Conservation (phyloP, 2,329 filamentous ascomycete species). For the Fusarium penzigii region DNA sequence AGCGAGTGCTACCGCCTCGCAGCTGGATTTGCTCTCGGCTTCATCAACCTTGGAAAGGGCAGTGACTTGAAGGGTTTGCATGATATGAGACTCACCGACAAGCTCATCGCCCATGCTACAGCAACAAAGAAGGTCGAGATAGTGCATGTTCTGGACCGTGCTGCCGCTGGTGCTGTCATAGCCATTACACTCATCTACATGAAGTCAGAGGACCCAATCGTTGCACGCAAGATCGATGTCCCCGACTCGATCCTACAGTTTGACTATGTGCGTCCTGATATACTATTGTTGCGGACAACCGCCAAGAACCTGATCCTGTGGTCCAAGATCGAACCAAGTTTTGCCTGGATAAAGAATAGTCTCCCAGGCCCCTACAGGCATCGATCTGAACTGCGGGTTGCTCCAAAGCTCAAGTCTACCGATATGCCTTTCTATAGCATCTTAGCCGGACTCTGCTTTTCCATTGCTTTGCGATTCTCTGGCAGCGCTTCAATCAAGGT, state of each 20-base stretch:
- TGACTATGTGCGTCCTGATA: slow-evolving; percentile 91
- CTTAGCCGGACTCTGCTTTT: slow-evolving; percentile 83
- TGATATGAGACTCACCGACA: slow-evolving; percentile 91
- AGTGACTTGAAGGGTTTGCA: slow-evolving; percentile 84
- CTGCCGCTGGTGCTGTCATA: slow-evolving; percentile 89
- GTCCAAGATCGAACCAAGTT: slow-evolving; percentile 74
- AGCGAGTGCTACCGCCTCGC: slow-evolving; percentile 97
- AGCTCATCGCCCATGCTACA: slow-evolving; percentile 81
- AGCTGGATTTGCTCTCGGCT: slow-evolving; percentile 87
- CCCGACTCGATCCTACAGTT: slow-evolving; percentile 89
- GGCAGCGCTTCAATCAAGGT: slow-evolving; percentile 71
- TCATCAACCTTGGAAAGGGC: slow-evolving; percentile 93
- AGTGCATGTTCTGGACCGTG: slow-evolving; percentile 90
- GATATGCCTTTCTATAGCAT: slow-evolving; percentile 95
- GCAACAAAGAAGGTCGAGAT: slow-evolving; percentile 88
- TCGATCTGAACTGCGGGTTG: slow-evolving; percentile 59
- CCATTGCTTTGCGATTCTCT: slow-evolving; percentile 71
- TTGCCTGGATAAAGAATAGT: slow-evolving; percentile 74
- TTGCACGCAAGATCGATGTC: slow-evolving; percentile 90
- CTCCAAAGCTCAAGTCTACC: slow-evolving; percentile 68
- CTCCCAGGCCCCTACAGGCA: slow-evolving; percentile 70
- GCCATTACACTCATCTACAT: slow-evolving; percentile 92
- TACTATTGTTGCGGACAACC: slow-evolving; percentile 85
- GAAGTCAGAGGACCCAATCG: slow-evolving; percentile 86
- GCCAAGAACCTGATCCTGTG: slow-evolving; percentile 92